Evolutionary conservation across 169 alveolate species (phyloP).

Genomic region (Eimeria sp.): DNA sequence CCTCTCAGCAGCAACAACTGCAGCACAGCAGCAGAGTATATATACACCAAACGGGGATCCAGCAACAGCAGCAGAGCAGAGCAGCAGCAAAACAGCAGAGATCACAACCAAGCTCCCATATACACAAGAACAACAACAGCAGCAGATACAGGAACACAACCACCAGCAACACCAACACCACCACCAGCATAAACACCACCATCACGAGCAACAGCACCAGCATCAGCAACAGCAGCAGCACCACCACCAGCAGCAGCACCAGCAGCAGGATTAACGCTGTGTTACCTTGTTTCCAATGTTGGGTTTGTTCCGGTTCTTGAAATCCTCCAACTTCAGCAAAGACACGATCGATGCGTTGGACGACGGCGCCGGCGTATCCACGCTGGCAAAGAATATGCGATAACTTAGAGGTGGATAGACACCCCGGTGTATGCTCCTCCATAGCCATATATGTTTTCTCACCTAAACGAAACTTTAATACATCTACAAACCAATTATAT

Average conservation of each 20-base stretch:
- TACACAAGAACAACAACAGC: not conserved
- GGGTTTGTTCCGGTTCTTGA: slow-evolving; percentile 65
- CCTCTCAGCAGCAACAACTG: slow-evolving; percentile 56
- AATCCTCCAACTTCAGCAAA: slow-evolving; percentile 79
- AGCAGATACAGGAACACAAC: not conserved
- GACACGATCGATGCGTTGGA: slow-evolving; percentile 70
- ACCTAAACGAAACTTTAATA: slow-evolving; percentile 90
- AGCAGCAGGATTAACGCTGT: not conserved
- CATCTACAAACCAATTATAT: slow-evolving; percentile 89
- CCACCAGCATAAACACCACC: not conserved
- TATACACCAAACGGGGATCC: not conserved
- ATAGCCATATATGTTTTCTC: slow-evolving; percentile 87
- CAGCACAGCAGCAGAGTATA: slow-evolving; percentile 18
- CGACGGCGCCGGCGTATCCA: slow-evolving; percentile 50
- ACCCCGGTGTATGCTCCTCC: slow-evolving; percentile 88
- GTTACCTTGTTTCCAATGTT: slow-evolving; percentile 67
- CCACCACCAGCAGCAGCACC: slow-evolving; percentile 32
- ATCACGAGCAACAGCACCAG: slow-evolving; percentile 14
- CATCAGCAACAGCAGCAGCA: not conserved
- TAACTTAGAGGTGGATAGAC: slow-evolving; percentile 89
- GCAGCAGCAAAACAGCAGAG: slow-evolving; percentile 17
- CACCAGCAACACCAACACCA: slow-evolving; percentile 9
- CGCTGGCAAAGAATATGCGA: slow-evolving; percentile 89
- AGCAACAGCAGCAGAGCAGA: not conserved
- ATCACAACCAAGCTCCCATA: not conserved